Conservation (phyloP, 2,329 filamentous ascomycete genomes). For the Pseudogymnoascus sp. region DNA sequence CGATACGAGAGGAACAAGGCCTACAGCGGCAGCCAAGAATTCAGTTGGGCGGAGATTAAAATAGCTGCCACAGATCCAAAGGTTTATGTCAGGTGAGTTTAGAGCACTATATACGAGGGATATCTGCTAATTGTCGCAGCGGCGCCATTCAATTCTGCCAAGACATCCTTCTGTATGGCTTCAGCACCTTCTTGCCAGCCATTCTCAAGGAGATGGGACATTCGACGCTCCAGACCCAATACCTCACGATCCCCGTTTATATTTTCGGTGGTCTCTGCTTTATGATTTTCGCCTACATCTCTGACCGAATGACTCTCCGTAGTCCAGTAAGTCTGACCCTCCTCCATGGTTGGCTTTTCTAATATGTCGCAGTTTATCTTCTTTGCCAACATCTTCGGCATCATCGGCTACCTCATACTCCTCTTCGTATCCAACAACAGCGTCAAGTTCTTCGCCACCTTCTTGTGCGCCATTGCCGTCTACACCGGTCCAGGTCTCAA, state of each 20-base stretch:
- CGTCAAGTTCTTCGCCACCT: constrained; percentile 43
- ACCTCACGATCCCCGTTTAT: constrained; percentile 39
- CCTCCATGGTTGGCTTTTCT: background rate
- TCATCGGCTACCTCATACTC: constrained; percentile 43
- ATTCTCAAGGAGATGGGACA: constrained; percentile 36
- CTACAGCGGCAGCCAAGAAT: constrained; percentile 43
- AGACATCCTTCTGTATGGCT: constrained; percentile 20
- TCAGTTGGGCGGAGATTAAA: constrained; percentile 40
- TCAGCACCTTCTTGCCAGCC: constrained; percentile 35
- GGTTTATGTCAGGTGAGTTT: constrained; percentile 2
- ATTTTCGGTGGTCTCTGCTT: constrained; percentile 41
- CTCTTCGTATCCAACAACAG: constrained; percentile 40
- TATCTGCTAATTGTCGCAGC: background rate
- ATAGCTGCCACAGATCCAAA: constrained; percentile 42
- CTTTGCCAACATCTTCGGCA: constrained; percentile 34
- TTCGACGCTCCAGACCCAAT: constrained; percentile 32
- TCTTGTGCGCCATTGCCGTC: constrained; percentile 30
- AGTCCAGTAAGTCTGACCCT: background rate
- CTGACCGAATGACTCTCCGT: constrained; percentile 33
- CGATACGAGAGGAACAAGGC: constrained; percentile 36
- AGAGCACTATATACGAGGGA: too few relatives aligned
- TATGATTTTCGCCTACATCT: constrained; percentile 36
- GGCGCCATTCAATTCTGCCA: constrained; percentile 8
- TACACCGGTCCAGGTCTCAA: constrained; percentile 11
- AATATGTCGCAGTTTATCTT: constrained; percentile 28